A percentile compares a stretch with the other conserved stretches of the same genome.
Conservation (phyloP, 768 basidiomycete genomes). For the Lyophyllum atratum region DNA sequence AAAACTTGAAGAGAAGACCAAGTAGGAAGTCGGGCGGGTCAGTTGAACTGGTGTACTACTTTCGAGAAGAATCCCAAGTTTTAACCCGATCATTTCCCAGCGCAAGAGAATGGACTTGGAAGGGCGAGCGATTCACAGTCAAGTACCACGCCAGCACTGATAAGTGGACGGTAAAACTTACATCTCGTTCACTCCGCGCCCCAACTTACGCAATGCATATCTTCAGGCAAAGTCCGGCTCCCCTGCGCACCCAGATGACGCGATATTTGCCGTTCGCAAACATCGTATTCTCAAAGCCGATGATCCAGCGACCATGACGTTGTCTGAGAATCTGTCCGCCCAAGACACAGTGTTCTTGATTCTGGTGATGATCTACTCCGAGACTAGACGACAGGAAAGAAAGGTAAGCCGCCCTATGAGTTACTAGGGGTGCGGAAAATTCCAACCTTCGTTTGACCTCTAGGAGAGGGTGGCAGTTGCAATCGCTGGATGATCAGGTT, state of each 20-base stretch:
- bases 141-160: neutral
- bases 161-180: conserved; percentile 8
- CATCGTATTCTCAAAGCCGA: conserved; percentile 3
- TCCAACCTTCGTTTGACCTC: neutral
- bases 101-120: conserved; percentile 15
- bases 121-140: conserved; percentile 7
- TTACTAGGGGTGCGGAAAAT: neutral
- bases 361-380: conserved; percentile 15
- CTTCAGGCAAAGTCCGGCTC: conserved; percentile 4
- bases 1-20: conserved; percentile 3
- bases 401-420: neutral
- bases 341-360: conserved; percentile 15
- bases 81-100: neutral
- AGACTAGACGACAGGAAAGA: conserved; percentile 12
- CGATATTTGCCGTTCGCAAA: conserved; percentile 8
- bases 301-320: conserved; percentile 9
- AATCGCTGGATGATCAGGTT: neutral
- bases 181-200: neutral
- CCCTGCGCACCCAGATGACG: neutral
- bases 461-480: neutral
- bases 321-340: conserved; percentile 3
- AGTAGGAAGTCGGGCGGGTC: neutral
- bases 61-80: neutral
- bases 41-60: neutral
- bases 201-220: neutral